Conservation (phyloP, 2,329 filamentous ascomycete species). For the Diaporthe batatas region DNA sequence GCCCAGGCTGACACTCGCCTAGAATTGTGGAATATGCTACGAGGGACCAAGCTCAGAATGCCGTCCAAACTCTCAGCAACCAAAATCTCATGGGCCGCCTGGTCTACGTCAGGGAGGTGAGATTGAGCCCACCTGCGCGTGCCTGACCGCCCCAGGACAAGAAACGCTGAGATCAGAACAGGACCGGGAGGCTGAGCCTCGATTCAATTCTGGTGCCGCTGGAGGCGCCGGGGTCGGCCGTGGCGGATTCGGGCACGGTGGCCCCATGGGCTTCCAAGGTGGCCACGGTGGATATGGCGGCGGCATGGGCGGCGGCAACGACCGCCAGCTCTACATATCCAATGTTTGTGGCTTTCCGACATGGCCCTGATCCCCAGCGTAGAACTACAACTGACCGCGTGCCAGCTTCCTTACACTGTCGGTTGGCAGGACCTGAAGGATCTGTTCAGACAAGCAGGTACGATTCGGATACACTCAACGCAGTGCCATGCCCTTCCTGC, state of each 20-base stretch:
- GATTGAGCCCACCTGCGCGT: conserved; percentile 44
- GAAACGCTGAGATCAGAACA: conserved; percentile 54
- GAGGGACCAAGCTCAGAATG: conserved; percentile 97
- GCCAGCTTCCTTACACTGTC: conserved; percentile 93
- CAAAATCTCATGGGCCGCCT: conserved; percentile 98
- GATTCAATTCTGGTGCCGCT: conserved; percentile 84
- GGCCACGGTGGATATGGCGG: conserved; percentile 72
- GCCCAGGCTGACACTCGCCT: conserved; percentile 49
- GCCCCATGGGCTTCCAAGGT: conserved; percentile 55
- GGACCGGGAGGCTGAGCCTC: conserved; percentile 98
- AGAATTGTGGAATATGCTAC: conserved; percentile 99
- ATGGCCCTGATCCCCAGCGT: background rate
- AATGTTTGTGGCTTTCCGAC: conserved; percentile 74
- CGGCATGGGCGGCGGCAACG: conserved; percentile 70
- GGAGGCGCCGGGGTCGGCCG: conserved; percentile 71
- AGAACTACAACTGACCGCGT: conserved; percentile 45
- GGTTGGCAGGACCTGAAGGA: conserved; percentile 99
- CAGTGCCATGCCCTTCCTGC: conserved; percentile 8
- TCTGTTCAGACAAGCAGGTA: conserved; percentile 97
- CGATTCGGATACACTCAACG: conserved; percentile 56
- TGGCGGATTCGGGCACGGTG: conserved; percentile 60
- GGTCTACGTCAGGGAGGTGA: conserved; percentile 97
- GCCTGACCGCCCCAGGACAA: conserved; percentile 9
- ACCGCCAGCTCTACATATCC: conserved; percentile 95
- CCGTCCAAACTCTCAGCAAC: conserved; percentile 98